phyloP scores from a whole-genome alignment of 306 rosid genomes.

The Lablab purpureus region DNA sequence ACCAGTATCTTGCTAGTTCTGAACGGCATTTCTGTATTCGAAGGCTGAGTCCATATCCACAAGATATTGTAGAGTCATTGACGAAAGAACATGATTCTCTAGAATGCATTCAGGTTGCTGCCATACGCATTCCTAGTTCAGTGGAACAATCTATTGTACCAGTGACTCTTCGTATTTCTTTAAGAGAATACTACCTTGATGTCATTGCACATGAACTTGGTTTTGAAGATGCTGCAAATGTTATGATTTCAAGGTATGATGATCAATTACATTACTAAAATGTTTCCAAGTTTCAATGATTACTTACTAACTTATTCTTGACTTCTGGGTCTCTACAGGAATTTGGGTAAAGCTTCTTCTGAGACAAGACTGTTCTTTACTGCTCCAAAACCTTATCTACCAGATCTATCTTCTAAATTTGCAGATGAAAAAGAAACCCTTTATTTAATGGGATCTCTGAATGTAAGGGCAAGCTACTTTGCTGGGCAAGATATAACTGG shows the following conservation, averaged over 20 bases:
- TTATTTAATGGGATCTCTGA: conserved; percentile 57
- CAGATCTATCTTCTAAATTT: conserved; percentile 56
- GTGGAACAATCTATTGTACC: conserved; percentile 65
- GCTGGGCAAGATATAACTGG: conserved; percentile 82
- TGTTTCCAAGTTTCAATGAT: conserved; percentile 26
- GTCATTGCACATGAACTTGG: conserved; percentile 81
- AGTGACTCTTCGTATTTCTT: conserved; percentile 64
- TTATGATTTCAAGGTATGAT: conserved; percentile 84
- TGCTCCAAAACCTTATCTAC: conserved; percentile 59
- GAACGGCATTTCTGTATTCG: conserved; percentile 68
- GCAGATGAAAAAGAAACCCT: conserved; percentile 54
- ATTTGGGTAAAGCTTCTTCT: conserved; percentile 86
- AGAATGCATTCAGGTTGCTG: conserved; percentile 58
- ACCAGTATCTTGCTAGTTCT: conserved; percentile 58
- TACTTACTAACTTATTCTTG: conserved; percentile 40
- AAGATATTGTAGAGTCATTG: conserved; percentile 60
- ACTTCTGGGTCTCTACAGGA: conserved; percentile 60
- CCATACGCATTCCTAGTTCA: conserved; percentile 68
- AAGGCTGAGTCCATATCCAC: conserved; percentile 70
- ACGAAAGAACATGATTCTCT: conserved; percentile 45
- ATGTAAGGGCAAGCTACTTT: conserved; percentile 85
- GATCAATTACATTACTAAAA: conserved; percentile 27
- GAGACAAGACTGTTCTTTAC: conserved; percentile 83
- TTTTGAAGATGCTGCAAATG: conserved; percentile 63
- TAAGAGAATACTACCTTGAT: conserved; percentile 79